Conservation (phyloP, 2,329 filamentous ascomycete genomes). For the Zalaria sp. region DNA sequence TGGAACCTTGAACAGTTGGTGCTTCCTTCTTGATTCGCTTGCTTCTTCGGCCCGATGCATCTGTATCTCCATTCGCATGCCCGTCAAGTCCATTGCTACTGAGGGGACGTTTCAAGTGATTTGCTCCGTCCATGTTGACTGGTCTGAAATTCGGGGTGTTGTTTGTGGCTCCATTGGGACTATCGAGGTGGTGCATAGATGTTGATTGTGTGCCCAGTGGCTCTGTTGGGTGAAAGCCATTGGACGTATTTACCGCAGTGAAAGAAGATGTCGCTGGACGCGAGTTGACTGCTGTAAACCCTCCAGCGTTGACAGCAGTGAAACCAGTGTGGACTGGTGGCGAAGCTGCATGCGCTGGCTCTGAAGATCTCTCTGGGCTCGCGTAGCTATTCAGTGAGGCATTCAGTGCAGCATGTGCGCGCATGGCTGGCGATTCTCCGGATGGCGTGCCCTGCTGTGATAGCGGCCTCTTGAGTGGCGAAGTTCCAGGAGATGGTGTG, state of each 20-base stretch:
- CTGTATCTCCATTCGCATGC: slow-evolving; percentile 42
- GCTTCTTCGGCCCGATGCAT: slow-evolving; percentile 51
- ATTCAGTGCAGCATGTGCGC: slow-evolving; percentile 42
- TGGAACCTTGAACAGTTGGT: slow-evolving; percentile 84
- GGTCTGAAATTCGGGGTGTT: slow-evolving; percentile 51
- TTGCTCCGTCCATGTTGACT: slow-evolving; percentile 15
- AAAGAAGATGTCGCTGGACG: slow-evolving; percentile 31
- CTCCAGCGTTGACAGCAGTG: slow-evolving; percentile 52
- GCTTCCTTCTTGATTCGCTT: slow-evolving; percentile 77
- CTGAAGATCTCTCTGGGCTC: slow-evolving; percentile 8
- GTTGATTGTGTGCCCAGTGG: slow-evolving; percentile 42
- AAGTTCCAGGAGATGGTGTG: slow-evolving; percentile 62
- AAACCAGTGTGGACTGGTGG: slow-evolving; percentile 43
- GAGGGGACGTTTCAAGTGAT: slow-evolving; percentile 57
- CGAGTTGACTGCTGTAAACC: slow-evolving; percentile 53
- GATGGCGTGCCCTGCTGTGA: slow-evolving; percentile 32
- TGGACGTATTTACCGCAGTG: slow-evolving; percentile 43
- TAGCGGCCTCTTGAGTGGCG: slow-evolving; percentile 48
- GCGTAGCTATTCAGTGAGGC: slow-evolving; percentile 23
- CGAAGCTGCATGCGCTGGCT: slow-evolving; percentile 23
- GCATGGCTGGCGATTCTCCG: slow-evolving; percentile 51
- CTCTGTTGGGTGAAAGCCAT: slow-evolving; percentile 36
- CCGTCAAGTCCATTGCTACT: slow-evolving; percentile 34
- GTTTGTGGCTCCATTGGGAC: slow-evolving; percentile 48
- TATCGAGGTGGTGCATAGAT: slow-evolving; percentile 44